These are phyloP conservation scores for Aplosporella prunicola DNA, from an alignment of 2,329 filamentous ascomycete species.

Conservation along the genomic window DNA sequence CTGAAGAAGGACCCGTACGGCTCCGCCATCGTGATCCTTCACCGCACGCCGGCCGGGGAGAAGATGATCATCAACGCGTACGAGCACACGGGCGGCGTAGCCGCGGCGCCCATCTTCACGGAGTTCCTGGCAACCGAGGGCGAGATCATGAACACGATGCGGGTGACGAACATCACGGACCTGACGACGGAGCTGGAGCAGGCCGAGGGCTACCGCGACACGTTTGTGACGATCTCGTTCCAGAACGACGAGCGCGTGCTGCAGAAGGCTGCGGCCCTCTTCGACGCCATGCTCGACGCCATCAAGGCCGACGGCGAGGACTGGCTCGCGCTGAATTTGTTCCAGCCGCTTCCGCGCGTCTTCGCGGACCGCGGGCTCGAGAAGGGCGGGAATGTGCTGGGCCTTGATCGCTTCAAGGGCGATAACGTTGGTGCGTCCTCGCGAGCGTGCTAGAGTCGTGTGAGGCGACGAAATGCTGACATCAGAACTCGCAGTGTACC, in stretches of 20 bases:
- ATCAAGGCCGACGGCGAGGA: conserved; percentile 15
- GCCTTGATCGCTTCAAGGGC: conserved; percentile 14
- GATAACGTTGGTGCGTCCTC: conserved; percentile 16
- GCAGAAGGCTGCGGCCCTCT: conserved; percentile 30
- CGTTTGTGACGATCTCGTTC: conserved; percentile 19
- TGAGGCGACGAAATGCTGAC: too few relatives aligned
- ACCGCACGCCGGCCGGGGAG: conserved; percentile 16
- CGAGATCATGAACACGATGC: conserved; percentile 18
- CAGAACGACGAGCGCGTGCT: conserved; percentile 28
- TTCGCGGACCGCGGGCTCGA: conserved; percentile 7
- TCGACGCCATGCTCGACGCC: conserved; percentile 29
- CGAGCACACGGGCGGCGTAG: conserved; percentile 15
- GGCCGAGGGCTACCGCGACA: conserved; percentile 7
- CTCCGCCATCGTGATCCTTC: conserved; percentile 16
- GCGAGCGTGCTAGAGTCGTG: too few relatives aligned
- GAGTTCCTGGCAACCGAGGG: conserved; percentile 20
- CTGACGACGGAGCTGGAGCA: conserved; percentile 16
- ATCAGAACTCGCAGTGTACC: background rate
- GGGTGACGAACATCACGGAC: conserved; percentile 19
- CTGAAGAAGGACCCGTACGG: conserved; percentile 16
- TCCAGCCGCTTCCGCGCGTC: conserved; percentile 14
- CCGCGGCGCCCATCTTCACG: conserved; percentile 15
- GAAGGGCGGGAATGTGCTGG: conserved; percentile 15
- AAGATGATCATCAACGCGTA: conserved; percentile 18
- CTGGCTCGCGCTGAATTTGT: conserved; percentile 15